Percentiles rank a stretch among this genome's conserved stretches.
phyloP scores from a whole-genome alignment of 495 filamentous ascomycete genomes.

The Penicillium lividum region DNA sequence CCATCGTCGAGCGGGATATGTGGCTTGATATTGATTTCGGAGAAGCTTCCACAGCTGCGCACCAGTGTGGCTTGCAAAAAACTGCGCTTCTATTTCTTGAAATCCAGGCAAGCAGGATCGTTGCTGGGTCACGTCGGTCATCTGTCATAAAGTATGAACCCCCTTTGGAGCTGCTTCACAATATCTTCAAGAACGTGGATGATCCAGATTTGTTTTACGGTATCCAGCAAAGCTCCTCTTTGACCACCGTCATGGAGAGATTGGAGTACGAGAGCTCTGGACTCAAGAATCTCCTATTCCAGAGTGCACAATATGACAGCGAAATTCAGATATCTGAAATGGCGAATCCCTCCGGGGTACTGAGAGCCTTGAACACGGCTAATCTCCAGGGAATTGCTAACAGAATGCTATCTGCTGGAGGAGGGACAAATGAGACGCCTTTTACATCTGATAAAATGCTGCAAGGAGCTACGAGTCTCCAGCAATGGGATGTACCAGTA shows the following conservation, averaged over 20 bases:
- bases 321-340: conserved; percentile 63
- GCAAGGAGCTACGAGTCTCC: conserved; percentile 79
- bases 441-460: conserved; percentile 68
- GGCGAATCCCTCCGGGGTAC: conserved; percentile 42
- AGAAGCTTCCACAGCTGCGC: conserved; percentile 73
- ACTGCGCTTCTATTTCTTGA: conserved; percentile 84
- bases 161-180: conserved; percentile 67
- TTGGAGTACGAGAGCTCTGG: conserved; percentile 92
- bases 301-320: conserved; percentile 88
- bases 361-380: conserved; percentile 47
- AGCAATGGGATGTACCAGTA: conserved; percentile 88
- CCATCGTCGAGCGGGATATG: conserved; percentile 71
- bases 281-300: conserved; percentile 83
- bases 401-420: conserved; percentile 39
- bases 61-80: conserved; percentile 79
- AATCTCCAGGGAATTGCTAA: conserved; percentile 51
- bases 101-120: conserved; percentile 57
- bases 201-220: conserved; percentile 97
- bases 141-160: conserved; percentile 59
- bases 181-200: conserved; percentile 86
- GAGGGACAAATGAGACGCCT: conserved; percentile 29
- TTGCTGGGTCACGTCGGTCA: conserved; percentile 63
- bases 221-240: conserved; percentile 73
- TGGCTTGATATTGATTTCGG: conserved; percentile 86
- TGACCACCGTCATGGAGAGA: conserved; percentile 73